Evolutionary conservation across 176 grass and related monocot genomes (phyloP).

Genomic region (Tillandsia fasciculata): DNA sequence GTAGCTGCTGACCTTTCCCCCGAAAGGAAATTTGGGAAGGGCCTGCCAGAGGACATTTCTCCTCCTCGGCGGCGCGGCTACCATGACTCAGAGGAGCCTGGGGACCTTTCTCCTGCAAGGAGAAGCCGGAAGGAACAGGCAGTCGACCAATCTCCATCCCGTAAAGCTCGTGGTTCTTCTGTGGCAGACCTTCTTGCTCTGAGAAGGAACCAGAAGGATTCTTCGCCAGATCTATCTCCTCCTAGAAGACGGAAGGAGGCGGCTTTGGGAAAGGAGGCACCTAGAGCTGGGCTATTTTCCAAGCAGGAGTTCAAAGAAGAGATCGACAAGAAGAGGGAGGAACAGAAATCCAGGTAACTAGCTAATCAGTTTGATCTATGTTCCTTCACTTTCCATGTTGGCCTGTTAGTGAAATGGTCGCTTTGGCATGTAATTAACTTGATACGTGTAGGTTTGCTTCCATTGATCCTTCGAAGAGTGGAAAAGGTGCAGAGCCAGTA

Average conservation of each 20-base stretch:
- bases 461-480: slow-evolving; percentile 51
- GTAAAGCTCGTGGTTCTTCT: background rate
- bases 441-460: slow-evolving; percentile 44
- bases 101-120: slow-evolving; percentile 32
- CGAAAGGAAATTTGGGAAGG: background rate
- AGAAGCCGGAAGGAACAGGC: slow-evolving; percentile 19
- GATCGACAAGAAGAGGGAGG: slow-evolving; percentile 54
- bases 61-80: slow-evolving; percentile 2
- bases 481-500: slow-evolving; percentile 72
- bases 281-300: slow-evolving; percentile 57
- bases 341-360: slow-evolving; percentile 53
- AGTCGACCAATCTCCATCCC: slow-evolving; percentile 33
- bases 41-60: slow-evolving; percentile 2
- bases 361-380: too few species aligned
- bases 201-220: background rate
- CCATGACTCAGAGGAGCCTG: slow-evolving; percentile 16
- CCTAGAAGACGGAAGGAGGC: slow-evolving; percentile 48
- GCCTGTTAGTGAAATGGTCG: background rate
- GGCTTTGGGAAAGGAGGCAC: slow-evolving; percentile 27
- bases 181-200: background rate
- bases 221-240: slow-evolving; percentile 37
- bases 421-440: slow-evolving; percentile 21
- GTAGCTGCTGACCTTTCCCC: background rate
- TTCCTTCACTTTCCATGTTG: slow-evolving; percentile 1
- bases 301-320: slow-evolving; percentile 63